phyloP scores from a whole-genome alignment of 2,329 filamentous ascomycete genomes.

The Rutstroemia sp. region DNA sequence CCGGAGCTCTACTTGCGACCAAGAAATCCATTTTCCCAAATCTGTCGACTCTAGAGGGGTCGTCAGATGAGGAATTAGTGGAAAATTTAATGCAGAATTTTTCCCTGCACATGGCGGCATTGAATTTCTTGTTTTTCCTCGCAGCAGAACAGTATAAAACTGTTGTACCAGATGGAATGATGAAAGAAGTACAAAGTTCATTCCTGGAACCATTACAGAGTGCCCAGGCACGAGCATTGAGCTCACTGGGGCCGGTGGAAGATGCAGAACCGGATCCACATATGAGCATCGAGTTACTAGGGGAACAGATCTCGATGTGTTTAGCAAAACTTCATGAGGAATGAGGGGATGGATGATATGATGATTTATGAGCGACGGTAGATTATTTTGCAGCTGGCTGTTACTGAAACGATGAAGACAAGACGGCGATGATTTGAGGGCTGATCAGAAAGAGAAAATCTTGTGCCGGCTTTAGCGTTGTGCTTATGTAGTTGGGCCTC shows the following conservation, averaged over 20 bases:
- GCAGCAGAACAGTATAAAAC: slow-evolving; percentile 39
- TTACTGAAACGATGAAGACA: no score
- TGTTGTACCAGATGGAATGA: slow-evolving; percentile 49
- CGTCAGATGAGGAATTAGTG: slow-evolving; percentile 36
- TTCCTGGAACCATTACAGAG: slow-evolving; percentile 48
- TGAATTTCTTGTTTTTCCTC: slow-evolving; percentile 54
- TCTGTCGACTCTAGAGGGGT: slow-evolving; percentile 39
- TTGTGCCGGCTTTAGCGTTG: no score
- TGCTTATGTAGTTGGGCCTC: no score
- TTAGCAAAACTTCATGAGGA: slow-evolving; percentile 13
- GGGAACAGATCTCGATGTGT: slow-evolving; percentile 21
- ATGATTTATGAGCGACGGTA: not conserved
- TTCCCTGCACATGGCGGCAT: slow-evolving; percentile 50
- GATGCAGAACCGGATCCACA: slow-evolving; percentile 1
- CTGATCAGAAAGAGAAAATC: no score
- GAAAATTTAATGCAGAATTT: slow-evolving; percentile 46
- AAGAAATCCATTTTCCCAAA: slow-evolving; percentile 56
- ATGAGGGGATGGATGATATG: not conserved
- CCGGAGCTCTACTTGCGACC: slow-evolving; percentile 50
- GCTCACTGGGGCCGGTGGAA: slow-evolving; percentile 2
- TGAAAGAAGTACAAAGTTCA: slow-evolving; percentile 48
- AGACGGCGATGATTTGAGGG: no score
- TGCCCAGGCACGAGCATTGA: slow-evolving; percentile 31
- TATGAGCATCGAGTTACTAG: slow-evolving; percentile 22
- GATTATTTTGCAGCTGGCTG: no score